Base-by-base conservation (phyloP, 768 basidiomycete species). In the Gloeopeniophorella convolvens region DNA sequence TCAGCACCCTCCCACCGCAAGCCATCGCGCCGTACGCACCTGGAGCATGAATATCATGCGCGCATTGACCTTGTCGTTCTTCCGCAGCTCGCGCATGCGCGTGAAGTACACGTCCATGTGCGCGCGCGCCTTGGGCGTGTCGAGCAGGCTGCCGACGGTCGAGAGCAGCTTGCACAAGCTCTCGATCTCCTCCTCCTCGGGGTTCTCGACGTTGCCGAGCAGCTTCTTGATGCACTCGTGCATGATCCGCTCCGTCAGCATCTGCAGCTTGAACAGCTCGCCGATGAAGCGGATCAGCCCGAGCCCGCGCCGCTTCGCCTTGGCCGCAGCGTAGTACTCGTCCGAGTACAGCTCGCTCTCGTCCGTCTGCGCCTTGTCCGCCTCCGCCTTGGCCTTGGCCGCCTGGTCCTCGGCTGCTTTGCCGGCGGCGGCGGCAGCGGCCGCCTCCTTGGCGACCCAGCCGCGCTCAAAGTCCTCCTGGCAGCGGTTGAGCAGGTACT, bases 271-370 rank as follows among this genome's bases (percentile, higher is more conserved):
- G 84, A 92, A 99, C 47, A 98, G 74, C 70, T 99, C 95, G 56
- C 95, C 94, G 56, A 98, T 97, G 72, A 99, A 94, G 68, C 89
- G 90, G 72, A 97, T 92, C 59, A 99, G 78, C 73, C 95, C 92
- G 11, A 97, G 83, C 66, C 95, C 94, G 56, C 90, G 89, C 54
- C 94, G 89, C 73, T 97, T 98, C 34, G 93, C 95, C 74, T 95
- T 96, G 68, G 94, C 87, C 13, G 91, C 91, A 32, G 85, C 84
- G 61, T 95, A 94, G 71, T 97, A 97, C 69, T 96, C 95, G 1
- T 96, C 91, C 11, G 90, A 94, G 65, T 96, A 89, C 24, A 96
- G 75, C 12, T 79, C 89, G 54, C 79, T 76, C 61, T 87, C 85
- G 48, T 77, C 82, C 27, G 39, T 24, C 40, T n/a, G n/a, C n/a